Base-by-base conservation (phyloP, 768 basidiomycete genomes). In the Trametes cingulata region DNA sequence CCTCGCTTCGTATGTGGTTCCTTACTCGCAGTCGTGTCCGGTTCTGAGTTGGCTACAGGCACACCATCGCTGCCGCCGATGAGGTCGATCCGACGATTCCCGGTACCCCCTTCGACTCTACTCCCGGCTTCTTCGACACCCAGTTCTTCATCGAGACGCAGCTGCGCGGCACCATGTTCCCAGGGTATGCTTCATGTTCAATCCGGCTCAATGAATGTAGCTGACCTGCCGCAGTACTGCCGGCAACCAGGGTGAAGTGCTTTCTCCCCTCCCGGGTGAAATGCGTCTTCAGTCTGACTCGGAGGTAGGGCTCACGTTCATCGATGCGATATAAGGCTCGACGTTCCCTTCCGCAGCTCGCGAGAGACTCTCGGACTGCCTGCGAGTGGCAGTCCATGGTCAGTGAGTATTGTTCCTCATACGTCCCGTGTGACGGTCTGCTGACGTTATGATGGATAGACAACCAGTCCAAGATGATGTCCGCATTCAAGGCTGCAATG, bases 281-380 rank as follows among this genome's bases (percentile, higher is more conserved):
- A 68, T 74, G 57, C 73, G 73, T 54, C 70, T 74, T 24, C 65
- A 72, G 53, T 74, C 73, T 35, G 72, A 74, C 64, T 63, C 55
- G 0, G 50, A 41, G 37, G 49, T 74, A 17, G 27, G 33, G 12
- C n/a, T 29, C 13, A 22, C 3, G 36, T 3, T 17, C 22, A 17
- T 13, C 5, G 15, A 15, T 20, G 20, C 8, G 9, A 22, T 7
- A 2, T 6, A 3, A 42, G 10, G n/a, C 22, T n/a, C 22, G 4
- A 52, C 19, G 15, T 20, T 5, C 4, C 15, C 15, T 13, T n/a
- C 9, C 25, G 2, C 46, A 65, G 43, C 46, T 74, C 19, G 71
- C 73, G n/a, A 69, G 72, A 56, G 73, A 74, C 48, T 47, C 63
- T 25, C 64, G 70, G 42, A 73, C 73, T 22, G 72, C 72, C 20